A percentile compares a stretch with the other conserved stretches of the same genome.
These are phyloP conservation scores for Aureobasidium lini DNA, from an alignment of 2,329 filamentous ascomycete genomes.

Conservation along the genomic window DNA sequence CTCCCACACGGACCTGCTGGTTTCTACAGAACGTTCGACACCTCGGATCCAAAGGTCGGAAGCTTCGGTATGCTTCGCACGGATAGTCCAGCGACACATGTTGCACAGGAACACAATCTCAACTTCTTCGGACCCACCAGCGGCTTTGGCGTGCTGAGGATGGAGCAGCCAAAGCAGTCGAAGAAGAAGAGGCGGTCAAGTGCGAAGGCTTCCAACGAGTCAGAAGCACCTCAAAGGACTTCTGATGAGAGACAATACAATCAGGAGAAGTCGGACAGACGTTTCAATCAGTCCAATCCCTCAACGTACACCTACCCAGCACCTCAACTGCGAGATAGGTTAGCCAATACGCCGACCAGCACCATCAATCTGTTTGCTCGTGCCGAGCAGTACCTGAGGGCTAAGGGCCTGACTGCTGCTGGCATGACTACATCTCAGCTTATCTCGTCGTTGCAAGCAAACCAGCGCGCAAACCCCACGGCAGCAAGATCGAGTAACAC, in stretches of 20 bases:
- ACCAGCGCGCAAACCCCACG: neutral
- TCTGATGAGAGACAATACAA: neutral
- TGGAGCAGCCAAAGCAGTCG: neutral
- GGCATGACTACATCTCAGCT: neutral
- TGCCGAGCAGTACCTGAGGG: slow-evolving; percentile 1
- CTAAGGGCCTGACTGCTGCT: neutral
- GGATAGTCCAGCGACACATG: neutral
- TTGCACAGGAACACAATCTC: slow-evolving; percentile 3
- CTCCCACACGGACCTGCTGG: neutral
- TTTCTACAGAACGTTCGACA: slow-evolving; percentile 5
- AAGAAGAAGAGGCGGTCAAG: neutral
- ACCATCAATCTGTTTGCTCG: slow-evolving; percentile 2
- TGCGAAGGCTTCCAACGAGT: neutral
- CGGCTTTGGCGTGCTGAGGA: slow-evolving; percentile 8
- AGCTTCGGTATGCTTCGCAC: slow-evolving; percentile 5
- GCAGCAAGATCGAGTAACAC: neutral
- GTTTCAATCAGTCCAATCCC: neutral
- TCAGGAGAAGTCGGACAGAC: no score
- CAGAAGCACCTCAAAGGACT: neutral
- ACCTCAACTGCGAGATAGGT: neutral
- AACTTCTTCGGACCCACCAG: neutral
- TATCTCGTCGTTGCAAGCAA: neutral
- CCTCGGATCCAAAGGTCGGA: neutral
- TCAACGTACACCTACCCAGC: neutral
- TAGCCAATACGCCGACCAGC: neutral